These are phyloP conservation scores for Solanum sejunctum DNA, from an alignment of 257 asterid genomes.

Conservation along the genomic window DNA sequence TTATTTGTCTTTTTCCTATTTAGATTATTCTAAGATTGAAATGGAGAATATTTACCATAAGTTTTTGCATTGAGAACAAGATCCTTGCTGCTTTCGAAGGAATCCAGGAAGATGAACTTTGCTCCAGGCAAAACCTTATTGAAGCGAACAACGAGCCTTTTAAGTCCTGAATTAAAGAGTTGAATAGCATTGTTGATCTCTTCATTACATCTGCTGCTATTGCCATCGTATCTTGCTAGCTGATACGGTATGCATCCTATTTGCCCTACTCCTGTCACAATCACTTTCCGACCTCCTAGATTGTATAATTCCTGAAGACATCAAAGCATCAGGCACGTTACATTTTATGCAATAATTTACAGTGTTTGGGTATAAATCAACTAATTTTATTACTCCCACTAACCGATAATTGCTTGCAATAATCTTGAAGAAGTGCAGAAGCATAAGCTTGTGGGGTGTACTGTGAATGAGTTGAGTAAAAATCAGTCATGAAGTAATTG, in stretches of 20 bases:
- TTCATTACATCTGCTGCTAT: slow-evolving; percentile 70
- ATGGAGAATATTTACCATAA: slow-evolving; percentile 32
- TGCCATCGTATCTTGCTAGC: slow-evolving; percentile 61
- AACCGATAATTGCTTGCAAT: slow-evolving; percentile 50
- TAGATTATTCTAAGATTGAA: background rate
- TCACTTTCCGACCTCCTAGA: slow-evolving; percentile 74
- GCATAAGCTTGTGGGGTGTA: slow-evolving; percentile 65
- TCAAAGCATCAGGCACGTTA: background rate
- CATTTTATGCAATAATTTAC: background rate
- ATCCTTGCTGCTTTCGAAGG: slow-evolving; percentile 46
- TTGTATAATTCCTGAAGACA: slow-evolving; percentile 38
- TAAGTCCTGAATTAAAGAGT: slow-evolving; percentile 58
- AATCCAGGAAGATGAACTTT: slow-evolving; percentile 63
- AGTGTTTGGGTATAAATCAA: too few species aligned
- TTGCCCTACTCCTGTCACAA: slow-evolving; percentile 60
- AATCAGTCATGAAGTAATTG: slow-evolving; percentile 75
- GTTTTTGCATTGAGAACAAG: slow-evolving; percentile 46
- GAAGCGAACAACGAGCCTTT: slow-evolving; percentile 39
- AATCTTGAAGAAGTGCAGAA: slow-evolving; percentile 63
- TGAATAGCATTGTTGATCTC: slow-evolving; percentile 66
- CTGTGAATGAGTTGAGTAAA: slow-evolving; percentile 40
- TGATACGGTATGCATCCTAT: slow-evolving; percentile 86
- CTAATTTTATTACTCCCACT: background rate
- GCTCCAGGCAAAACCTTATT: slow-evolving; percentile 64
- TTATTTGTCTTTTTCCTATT: background rate